Conservation (phyloP, 768 basidiomycete species). For the Sporobolomyces roseus region DNA sequence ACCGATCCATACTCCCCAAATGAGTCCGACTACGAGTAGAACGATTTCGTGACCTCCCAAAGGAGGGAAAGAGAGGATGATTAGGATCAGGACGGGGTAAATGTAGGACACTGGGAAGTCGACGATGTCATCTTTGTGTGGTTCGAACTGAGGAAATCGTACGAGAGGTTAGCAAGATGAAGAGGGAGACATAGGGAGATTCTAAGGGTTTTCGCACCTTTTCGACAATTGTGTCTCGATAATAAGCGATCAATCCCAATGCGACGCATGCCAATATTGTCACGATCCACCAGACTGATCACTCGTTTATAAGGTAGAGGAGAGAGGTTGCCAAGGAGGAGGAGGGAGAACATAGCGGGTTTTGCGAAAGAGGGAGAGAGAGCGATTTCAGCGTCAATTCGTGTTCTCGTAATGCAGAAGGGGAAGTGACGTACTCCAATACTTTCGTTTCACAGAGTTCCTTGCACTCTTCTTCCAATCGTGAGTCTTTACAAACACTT, state of each 20-base stretch:
- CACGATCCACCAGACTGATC: conserved; percentile 32
- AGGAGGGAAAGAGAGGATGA: conserved; percentile 35
- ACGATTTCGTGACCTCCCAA: conserved; percentile 33
- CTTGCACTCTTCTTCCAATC: conserved; percentile 25
- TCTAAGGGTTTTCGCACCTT: neutral
- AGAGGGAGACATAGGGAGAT: neutral
- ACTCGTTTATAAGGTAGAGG: neutral
- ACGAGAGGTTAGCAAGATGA: neutral
- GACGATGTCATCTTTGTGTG: conserved; percentile 31
- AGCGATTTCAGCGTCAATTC: neutral
- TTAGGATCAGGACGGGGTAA: conserved; percentile 27
- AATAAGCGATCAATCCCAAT: conserved; percentile 21
- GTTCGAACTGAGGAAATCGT: conserved; percentile 14
- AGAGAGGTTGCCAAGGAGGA: neutral
- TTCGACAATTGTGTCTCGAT: conserved; percentile 30
- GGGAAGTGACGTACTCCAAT: conserved; percentile 21
- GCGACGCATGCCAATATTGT: conserved; percentile 3
- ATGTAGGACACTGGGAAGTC: conserved; percentile 31
- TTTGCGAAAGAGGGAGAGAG: neutral
- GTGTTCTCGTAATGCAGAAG: neutral
- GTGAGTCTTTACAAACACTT: conserved; percentile 14
- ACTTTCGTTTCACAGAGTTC: conserved; percentile 11
- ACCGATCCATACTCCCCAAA: conserved; percentile 38
- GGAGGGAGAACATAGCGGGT: neutral
- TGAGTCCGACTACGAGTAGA: conserved; percentile 26